phyloP scores from a whole-genome alignment of 495 filamentous ascomycete species.

The Penicillium arizonense region DNA sequence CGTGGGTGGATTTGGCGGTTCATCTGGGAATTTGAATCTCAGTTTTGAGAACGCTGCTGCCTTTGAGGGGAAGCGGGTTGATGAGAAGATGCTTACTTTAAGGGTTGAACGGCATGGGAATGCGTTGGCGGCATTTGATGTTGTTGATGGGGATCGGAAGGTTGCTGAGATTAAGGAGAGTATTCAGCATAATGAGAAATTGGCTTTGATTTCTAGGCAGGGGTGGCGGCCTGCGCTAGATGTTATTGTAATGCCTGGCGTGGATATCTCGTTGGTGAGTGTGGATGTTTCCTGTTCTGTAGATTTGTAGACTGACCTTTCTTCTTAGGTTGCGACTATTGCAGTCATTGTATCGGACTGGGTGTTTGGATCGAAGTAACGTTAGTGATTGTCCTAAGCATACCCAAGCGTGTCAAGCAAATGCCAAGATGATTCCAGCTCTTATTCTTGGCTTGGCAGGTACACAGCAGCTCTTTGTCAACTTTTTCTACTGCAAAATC shows the following conservation, averaged over 20 bases:
- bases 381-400: not conserved
- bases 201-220: conserved; percentile 15
- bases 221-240: conserved; percentile 17
- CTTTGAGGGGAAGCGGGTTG: conserved; percentile 10
- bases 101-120: conserved; percentile 17
- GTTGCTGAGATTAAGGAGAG: conserved; percentile 21
- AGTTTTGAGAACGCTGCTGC: conserved; percentile 26
- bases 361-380: conserved; percentile 1
- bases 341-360: conserved; percentile 17
- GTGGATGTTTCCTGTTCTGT: not conserved
- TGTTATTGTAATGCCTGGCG: conserved; percentile 16
- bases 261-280: conserved; percentile 21
- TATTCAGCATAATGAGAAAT: conserved; percentile 16
- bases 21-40: conserved; percentile 19
- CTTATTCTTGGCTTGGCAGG: not conserved
- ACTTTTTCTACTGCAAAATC: not conserved
- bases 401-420: conserved; percentile 1
- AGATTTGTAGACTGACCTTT: not conserved
- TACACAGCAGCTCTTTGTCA: not conserved
- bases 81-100: conserved; percentile 22
- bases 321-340: conserved; percentile 7
- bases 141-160: conserved; percentile 23
- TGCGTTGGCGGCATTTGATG: conserved; percentile 16
- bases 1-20: conserved; percentile 1
- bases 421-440: conserved; percentile 1